Base-by-base conservation (phyloP, 108 stramenopile genomes). In the Parietichytrium sp. region DNA sequence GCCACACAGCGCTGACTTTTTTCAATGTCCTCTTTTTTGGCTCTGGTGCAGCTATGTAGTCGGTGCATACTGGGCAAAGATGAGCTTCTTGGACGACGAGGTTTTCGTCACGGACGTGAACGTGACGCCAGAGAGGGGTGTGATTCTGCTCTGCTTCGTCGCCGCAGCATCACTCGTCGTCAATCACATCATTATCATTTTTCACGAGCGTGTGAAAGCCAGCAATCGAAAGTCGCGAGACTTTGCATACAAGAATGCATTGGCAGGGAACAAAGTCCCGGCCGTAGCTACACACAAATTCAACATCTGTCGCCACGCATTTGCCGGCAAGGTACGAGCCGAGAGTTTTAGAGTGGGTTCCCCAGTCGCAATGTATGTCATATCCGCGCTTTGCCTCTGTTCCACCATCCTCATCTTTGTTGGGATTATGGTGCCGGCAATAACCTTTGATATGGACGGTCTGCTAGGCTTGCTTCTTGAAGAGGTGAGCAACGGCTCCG, bases 101-200 rank as follows among this genome's bases (percentile, higher is more conserved):
- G 6, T 72, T 20, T 72, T 72, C 25, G 42, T 72, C 33, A 72
- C 61, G 0, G 20, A 72, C 33, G 20, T 72, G 20, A 72, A 38
- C 20, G 61, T 72, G 16, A 72, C 61, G 15, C 61, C 61, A 36
- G 61, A 72, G 42, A 25, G 6, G 6, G 61, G 61, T 45, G 38
- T 72, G 38, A 25, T 45, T n/a, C 42, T 72, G 15, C 42, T 72
- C 0, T 33, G 38, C 10, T 72, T 72, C 45, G 61, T 72, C 6
- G 61, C 61, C 6, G 29, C 61, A 7, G n/a, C n/a, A n/a, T n/a
- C n/a, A n/a, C 52, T 53, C 12, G 0, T 53, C 0, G 15, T 53
- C 52, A 53, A 53, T 29, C 52, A 53, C 52, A 15, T 53, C 20
- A 29, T 53, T 1, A 53, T 53, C 27, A 27, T 53, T 29, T 53